phyloP scores from a whole-genome alignment of 1,284 basidiomycete genomes.

The Malassezia cuniculi region DNA sequence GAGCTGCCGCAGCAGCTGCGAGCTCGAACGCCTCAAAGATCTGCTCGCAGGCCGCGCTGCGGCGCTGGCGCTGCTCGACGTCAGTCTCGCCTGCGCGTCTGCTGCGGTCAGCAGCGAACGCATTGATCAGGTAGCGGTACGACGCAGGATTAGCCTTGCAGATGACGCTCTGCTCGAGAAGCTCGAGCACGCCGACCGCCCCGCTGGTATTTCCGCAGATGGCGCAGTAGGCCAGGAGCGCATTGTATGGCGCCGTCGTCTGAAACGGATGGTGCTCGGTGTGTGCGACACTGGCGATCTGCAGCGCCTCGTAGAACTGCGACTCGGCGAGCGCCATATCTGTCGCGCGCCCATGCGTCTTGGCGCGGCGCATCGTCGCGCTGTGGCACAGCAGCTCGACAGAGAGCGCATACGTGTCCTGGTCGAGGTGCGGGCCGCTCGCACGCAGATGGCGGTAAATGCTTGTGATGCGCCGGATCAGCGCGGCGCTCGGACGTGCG shows the following conservation, averaged over 20 bases:
- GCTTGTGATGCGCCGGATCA: too few relatives aligned
- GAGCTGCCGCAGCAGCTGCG: constrained; percentile 45
- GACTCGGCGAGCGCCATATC: constrained; percentile 42
- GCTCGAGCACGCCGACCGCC: constrained; percentile 58
- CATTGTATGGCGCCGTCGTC: constrained; percentile 49
- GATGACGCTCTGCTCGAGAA: constrained; percentile 52
- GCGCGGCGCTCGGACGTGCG: too few relatives aligned
- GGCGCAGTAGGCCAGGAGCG: constrained; percentile 58
- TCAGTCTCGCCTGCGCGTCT: constrained; percentile 40
- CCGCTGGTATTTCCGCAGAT: constrained; percentile 53
- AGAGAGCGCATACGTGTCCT: constrained; percentile 45
- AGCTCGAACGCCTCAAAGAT: constrained; percentile 57
- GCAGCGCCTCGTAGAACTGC: constrained; percentile 47
- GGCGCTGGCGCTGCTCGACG: constrained; percentile 51
- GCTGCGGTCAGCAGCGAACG: constrained; percentile 20
- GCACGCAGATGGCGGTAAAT: constrained; percentile 17
- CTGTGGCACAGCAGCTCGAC: constrained; percentile 57
- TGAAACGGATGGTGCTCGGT: constrained; percentile 45
- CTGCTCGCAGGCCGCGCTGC: constrained; percentile 54
- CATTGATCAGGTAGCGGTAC: constrained; percentile 55
- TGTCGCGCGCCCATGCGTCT: background rate
- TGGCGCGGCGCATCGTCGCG: constrained; percentile 7
- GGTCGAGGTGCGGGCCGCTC: constrained; percentile 12
- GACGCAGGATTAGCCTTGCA: constrained; percentile 48
- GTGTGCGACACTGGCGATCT: constrained; percentile 51